Evolutionary conservation across 495 filamentous ascomycete genomes (phyloP).

Genomic region (Neurospora pannonica): DNA sequence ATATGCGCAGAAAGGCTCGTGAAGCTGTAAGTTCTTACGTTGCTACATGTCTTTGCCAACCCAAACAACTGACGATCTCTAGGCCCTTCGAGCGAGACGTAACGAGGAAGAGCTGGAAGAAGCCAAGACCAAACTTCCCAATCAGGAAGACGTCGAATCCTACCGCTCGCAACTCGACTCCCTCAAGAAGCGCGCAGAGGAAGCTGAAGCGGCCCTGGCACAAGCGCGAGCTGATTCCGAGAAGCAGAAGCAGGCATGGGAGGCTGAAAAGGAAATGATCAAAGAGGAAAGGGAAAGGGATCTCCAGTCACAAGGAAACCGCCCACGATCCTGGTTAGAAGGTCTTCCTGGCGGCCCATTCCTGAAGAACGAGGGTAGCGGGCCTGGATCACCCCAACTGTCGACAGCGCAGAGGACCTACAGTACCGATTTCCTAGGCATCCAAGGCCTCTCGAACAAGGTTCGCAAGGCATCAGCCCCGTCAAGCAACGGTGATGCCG

Average conservation of each 20-base stretch:
- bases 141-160: conserved; percentile 42
- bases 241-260: conserved; percentile 49
- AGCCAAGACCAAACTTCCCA: conserved; percentile 52
- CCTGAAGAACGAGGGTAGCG: conserved; percentile 27
- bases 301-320: conserved; percentile 16
- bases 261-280: conserved; percentile 58
- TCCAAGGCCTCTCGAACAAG: conserved; percentile 32
- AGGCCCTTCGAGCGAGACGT: conserved; percentile 67
- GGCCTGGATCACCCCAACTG: conserved; percentile 38
- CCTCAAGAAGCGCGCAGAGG: conserved; percentile 53
- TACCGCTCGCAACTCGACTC: conserved; percentile 55
- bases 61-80: conserved; percentile 12
- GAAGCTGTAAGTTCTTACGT: conserved; percentile 54
- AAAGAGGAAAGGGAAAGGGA: conserved; percentile 38
- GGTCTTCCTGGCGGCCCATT: conserved; percentile 32
- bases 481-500: conserved; percentile 34
- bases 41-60: conserved; percentile 1
- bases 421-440: conserved; percentile 37
- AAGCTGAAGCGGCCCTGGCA: conserved; percentile 52
- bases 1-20: conserved; percentile 75
- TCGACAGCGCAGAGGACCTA: conserved; percentile 33
- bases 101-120: conserved; percentile 78
- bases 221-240: conserved; percentile 38
- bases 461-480: conserved; percentile 35
- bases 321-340: conserved; percentile 66